Percentiles rank a stretch among this genome's conserved stretches.
phyloP scores from a whole-genome alignment of 148 eudicot species.

The Nepenthes gracilis region DNA sequence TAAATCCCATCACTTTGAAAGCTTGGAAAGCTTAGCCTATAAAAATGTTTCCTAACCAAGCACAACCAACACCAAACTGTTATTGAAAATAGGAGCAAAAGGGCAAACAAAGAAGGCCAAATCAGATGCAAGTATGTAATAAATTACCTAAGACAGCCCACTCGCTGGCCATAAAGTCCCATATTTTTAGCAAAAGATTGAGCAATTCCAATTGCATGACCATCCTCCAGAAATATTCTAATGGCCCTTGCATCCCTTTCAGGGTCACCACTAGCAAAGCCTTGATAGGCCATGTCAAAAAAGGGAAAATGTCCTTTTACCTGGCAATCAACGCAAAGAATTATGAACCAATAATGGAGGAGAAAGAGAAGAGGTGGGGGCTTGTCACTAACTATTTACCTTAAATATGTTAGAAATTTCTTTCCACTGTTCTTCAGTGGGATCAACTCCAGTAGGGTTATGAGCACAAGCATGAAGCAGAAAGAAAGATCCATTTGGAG shows the following conservation, averaged over 20 bases:
- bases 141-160: conserved; percentile 90
- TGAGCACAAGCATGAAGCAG: conserved; percentile 99
- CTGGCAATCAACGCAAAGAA: conserved; percentile 25
- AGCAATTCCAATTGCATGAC: conserved; percentile 76
- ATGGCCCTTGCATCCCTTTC: conserved; percentile 94
- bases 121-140: not conserved
- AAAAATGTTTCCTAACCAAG: too few species aligned
- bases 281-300: conserved; percentile 99
- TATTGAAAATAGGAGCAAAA: not conserved
- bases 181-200: conserved; percentile 95
- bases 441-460: conserved; percentile 99
- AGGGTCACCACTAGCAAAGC: conserved; percentile 96
- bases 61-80: not conserved
- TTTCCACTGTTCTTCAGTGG: conserved; percentile 89
- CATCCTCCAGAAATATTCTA: conserved; percentile 92
- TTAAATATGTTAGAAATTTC: conserved; percentile 80
- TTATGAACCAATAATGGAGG: not conserved
- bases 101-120: too few species aligned
- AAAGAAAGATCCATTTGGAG: conserved; percentile 90
- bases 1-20: too few species aligned
- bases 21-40: too few species aligned
- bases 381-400: conserved; percentile 21
- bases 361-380: not conserved
- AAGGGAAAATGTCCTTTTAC: conserved; percentile 90
- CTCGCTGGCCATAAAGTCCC: conserved; percentile 99